A percentile compares a stretch with the other conserved stretches of the same genome.
Conservation (phyloP, 2,329 filamentous ascomycete species). For the Xylariaceae sp. region DNA sequence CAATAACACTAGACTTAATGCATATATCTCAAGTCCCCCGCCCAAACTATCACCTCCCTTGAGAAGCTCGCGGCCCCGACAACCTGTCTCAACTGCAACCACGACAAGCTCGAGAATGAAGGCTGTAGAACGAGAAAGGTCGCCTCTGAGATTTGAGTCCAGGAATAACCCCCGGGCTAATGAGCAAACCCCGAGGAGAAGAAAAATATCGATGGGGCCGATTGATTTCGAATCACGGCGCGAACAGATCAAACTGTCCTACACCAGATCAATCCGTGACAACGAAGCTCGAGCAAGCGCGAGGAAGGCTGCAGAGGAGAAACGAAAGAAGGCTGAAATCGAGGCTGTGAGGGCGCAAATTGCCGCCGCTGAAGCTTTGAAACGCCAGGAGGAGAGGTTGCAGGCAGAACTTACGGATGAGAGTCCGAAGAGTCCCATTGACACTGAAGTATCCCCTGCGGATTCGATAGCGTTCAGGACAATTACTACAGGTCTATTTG, state of each 20-base stretch:
- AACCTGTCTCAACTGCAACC: constrained; percentile 70
- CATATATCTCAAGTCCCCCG: constrained; percentile 66
- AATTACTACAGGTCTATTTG: constrained; percentile 4
- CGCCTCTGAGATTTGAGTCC: constrained; percentile 30
- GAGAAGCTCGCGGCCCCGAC: constrained; percentile 75
- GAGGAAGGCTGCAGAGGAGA: constrained; percentile 48
- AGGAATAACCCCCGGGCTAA: constrained; percentile 32
- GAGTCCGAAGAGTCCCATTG: constrained; percentile 3
- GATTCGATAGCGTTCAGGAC: constrained; percentile 6
- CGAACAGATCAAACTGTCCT: constrained; percentile 78
- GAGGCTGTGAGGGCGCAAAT: constrained; percentile 32
- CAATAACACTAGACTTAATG: constrained; percentile 60
- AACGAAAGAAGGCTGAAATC: constrained; percentile 45
- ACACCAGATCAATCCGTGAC: constrained; percentile 77
- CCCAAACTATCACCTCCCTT: constrained; percentile 74
- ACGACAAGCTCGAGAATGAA: constrained; percentile 67
- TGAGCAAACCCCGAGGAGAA: constrained; percentile 37
- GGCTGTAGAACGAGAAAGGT: constrained; percentile 53
- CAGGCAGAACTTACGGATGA: constrained; percentile 9
- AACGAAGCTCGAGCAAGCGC: constrained; percentile 56
- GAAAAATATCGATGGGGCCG: constrained; percentile 61
- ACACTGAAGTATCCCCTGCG: constrained; percentile 1
- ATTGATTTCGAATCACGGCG: constrained; percentile 82
- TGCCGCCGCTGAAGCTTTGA: constrained; percentile 38
- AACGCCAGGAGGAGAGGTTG: constrained; percentile 12